Evolutionary conservation across 1,284 basidiomycete species (phyloP).

Genomic region (Cutaneotrichosporon sp.): DNA sequence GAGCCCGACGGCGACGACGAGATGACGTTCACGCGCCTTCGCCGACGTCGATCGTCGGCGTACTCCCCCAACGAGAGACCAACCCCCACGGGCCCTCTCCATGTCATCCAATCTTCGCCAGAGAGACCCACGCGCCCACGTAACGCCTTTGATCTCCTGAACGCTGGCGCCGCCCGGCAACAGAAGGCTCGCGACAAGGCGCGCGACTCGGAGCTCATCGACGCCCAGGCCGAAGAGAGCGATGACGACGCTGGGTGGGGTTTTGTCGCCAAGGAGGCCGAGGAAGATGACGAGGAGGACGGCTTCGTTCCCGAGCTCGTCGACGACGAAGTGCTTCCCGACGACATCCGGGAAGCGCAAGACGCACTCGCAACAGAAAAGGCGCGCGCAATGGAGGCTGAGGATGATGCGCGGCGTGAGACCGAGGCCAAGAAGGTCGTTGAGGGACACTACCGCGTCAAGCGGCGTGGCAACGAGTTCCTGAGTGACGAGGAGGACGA

Average conservation of each 20-base stretch:
- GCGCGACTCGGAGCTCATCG: slow-evolving; percentile 27
- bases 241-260: slow-evolving; percentile 48
- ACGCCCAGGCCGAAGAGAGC: slow-evolving; percentile 55
- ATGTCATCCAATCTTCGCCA: too few relatives aligned
- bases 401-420: slow-evolving; percentile 42
- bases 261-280: slow-evolving; percentile 26
- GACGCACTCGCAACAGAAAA: slow-evolving; percentile 39
- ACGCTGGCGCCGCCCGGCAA: neutral
- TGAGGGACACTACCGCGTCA: slow-evolving; percentile 37
- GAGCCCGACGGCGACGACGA: slow-evolving; percentile 20
- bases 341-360: slow-evolving; percentile 31
- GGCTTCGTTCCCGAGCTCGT: slow-evolving; percentile 41
- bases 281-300: slow-evolving; percentile 36
- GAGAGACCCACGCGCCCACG: neutral
- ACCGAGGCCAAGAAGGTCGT: slow-evolving; percentile 42
- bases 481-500: slow-evolving; percentile 37
- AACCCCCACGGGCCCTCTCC: neutral
- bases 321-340: slow-evolving; percentile 37
- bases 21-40: slow-evolving; percentile 23
- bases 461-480: slow-evolving; percentile 40
- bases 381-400: slow-evolving; percentile 35
- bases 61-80: neutral
- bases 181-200: slow-evolving; percentile 2
- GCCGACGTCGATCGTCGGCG: slow-evolving; percentile 21
- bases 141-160: slow-evolving; percentile 21